Evolutionary conservation across 257 asterid species (phyloP).

Genomic region (Ocimum tenuiflorum): DNA sequence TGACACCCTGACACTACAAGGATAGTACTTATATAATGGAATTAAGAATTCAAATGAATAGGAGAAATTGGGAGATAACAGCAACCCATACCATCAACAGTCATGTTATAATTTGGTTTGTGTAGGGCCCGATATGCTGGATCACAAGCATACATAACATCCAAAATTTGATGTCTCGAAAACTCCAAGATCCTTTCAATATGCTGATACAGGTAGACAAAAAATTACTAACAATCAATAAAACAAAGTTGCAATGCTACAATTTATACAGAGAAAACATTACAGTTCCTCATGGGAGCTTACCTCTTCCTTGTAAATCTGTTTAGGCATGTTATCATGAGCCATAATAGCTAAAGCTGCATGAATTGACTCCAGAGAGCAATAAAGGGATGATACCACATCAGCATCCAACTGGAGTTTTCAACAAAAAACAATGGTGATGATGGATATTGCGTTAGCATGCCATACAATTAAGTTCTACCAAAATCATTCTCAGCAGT

Average conservation of each 20-base stretch:
- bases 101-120: conserved; percentile 59
- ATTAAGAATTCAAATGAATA: conserved; percentile 12
- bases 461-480: not conserved
- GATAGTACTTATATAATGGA: not conserved
- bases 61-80: conserved; percentile 11
- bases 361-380: conserved; percentile 88
- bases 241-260: conserved; percentile 5
- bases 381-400: conserved; percentile 57
- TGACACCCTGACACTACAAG: not conserved
- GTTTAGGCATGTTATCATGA: conserved; percentile 82
- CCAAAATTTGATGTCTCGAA: conserved; percentile 88
- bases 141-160: conserved; percentile 85
- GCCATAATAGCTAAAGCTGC: conserved; percentile 90
- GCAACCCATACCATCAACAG: conserved; percentile 56
- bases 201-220: conserved; percentile 45
- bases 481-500: conserved; percentile 2
- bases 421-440: conserved; percentile 20
- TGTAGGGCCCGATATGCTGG: conserved; percentile 88
- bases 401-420: conserved; percentile 80
- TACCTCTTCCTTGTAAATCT: conserved; percentile 93
- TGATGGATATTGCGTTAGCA: not conserved
- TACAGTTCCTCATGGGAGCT: conserved; percentile 14
- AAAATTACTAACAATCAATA: conserved; percentile 22
- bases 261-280: conserved; percentile 3
- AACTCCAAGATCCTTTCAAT: conserved; percentile 95